Conservation (phyloP, 2,329 filamentous ascomycete genomes). For the Sarocladium kiliense region DNA sequence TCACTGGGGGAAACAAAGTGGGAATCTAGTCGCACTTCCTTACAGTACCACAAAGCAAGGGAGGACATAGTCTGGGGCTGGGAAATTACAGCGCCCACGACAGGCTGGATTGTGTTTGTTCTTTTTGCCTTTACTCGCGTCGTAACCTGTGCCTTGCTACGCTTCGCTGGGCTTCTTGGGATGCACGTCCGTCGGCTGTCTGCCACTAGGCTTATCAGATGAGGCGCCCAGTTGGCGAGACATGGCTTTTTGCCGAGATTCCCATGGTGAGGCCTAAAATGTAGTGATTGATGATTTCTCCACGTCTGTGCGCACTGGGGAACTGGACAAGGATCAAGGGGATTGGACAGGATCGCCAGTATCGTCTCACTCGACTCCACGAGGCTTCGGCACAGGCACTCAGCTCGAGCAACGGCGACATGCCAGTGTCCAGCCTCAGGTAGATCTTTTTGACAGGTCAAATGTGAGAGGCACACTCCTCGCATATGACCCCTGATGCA, state of each 20-base stretch:
- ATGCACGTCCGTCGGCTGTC: neutral
- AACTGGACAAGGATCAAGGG: neutral
- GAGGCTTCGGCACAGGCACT: neutral
- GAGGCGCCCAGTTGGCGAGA: neutral
- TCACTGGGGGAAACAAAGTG: neutral
- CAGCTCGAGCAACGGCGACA: too few relatives aligned
- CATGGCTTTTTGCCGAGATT: neutral
- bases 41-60: conserved; percentile 1
- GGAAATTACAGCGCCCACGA: neutral
- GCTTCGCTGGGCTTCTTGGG: too few relatives aligned
- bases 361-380: neutral
- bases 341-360: neutral
- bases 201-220: neutral
- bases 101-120: neutral
- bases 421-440: too few relatives aligned
- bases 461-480: neutral
- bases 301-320: neutral
- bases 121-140: neutral
- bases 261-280: neutral
- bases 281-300: neutral
- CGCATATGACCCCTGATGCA: too few relatives aligned
- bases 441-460: too few relatives aligned
- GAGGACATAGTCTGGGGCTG: neutral
- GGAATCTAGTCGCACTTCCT: neutral
- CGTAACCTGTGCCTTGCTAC: neutral